Evolutionary conservation across 768 basidiomycete species (phyloP).

Genomic region (Serendipita vermifera): DNA sequence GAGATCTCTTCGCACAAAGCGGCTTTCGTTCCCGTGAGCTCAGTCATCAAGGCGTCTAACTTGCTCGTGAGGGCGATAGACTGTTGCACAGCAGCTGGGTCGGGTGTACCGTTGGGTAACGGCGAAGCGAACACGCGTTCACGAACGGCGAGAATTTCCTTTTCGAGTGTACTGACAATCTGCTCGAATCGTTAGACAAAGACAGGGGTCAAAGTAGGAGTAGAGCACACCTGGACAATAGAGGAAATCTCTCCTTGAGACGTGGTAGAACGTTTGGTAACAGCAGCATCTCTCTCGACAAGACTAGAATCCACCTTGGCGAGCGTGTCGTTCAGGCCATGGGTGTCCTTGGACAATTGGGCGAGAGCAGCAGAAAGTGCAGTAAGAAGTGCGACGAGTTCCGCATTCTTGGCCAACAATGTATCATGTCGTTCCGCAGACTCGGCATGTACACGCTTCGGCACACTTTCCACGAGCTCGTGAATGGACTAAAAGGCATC

Average conservation of each 20-base stretch:
- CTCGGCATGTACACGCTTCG: background rate
- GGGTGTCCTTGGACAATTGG: background rate
- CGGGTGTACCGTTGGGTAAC: background rate
- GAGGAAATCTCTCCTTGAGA: background rate
- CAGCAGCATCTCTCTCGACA: background rate
- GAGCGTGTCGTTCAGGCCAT: background rate
- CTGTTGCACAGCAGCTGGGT: background rate
- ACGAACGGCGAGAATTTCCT: background rate
- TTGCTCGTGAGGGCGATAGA: background rate
- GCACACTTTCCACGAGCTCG: background rate
- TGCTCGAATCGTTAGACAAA: background rate
- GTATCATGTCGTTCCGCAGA: background rate
- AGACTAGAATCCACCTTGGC: background rate
- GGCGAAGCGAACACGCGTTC: background rate
- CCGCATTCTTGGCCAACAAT: background rate
- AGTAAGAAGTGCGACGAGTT: slow-evolving; percentile 3
- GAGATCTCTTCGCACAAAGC: background rate
- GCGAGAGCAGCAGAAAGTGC: background rate
- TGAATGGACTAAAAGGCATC: background rate
- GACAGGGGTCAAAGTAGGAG: background rate
- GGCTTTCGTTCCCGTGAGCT: background rate
- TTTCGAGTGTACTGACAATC: background rate
- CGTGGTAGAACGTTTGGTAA: background rate
- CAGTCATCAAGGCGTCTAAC: background rate
- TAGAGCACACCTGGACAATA: background rate